Percentiles rank a stretch among this genome's conserved stretches.
phyloP scores from a whole-genome alignment of 1,284 basidiomycete species.

The Cryptococcus floricola region DNA sequence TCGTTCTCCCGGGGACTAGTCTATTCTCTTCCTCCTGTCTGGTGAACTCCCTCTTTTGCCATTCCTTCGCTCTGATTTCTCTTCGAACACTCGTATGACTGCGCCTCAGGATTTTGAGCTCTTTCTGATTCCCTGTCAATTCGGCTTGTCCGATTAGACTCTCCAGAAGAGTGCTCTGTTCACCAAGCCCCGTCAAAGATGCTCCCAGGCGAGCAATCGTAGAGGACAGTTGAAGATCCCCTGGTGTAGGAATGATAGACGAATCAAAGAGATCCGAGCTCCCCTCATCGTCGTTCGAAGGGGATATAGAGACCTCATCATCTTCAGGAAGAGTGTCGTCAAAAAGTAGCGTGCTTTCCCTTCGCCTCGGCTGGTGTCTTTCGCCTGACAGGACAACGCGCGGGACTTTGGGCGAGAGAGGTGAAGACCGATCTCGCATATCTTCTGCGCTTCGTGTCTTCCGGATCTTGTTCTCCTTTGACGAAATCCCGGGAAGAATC shows the following conservation, averaged over 20 bases:
- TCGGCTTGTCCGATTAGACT: conserved; percentile 90
- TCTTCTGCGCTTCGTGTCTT: conserved; percentile 38
- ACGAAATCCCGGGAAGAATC: conserved; percentile 13
- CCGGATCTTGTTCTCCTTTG: conserved; percentile 9
- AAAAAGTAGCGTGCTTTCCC: conserved; percentile 33
- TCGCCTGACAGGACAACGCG: not conserved
- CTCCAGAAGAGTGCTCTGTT: conserved; percentile 77
- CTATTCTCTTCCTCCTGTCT: conserved; percentile 82
- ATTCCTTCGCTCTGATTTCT: conserved; percentile 76
- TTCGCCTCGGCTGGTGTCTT: conserved; percentile 5
- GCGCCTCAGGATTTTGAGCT: conserved; percentile 73
- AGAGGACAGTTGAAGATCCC: conserved; percentile 76
- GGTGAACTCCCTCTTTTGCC: conserved; percentile 86
- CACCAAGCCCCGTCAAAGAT: conserved; percentile 69
- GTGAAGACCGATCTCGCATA: conserved; percentile 14
- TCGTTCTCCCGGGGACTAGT: conserved; percentile 72
- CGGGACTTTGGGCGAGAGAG: conserved; percentile 8
- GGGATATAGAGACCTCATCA: not conserved
- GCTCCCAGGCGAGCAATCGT: conserved; percentile 72
- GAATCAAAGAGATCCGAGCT: conserved; percentile 53
- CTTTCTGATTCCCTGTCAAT: conserved; percentile 80
- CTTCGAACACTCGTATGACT: conserved; percentile 75
- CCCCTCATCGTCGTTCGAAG: conserved; percentile 49
- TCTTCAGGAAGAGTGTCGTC: conserved; percentile 36
- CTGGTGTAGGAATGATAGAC: conserved; percentile 62